phyloP scores from a whole-genome alignment of 805 yeast species.

The Peterozyma xylosa region DNA sequence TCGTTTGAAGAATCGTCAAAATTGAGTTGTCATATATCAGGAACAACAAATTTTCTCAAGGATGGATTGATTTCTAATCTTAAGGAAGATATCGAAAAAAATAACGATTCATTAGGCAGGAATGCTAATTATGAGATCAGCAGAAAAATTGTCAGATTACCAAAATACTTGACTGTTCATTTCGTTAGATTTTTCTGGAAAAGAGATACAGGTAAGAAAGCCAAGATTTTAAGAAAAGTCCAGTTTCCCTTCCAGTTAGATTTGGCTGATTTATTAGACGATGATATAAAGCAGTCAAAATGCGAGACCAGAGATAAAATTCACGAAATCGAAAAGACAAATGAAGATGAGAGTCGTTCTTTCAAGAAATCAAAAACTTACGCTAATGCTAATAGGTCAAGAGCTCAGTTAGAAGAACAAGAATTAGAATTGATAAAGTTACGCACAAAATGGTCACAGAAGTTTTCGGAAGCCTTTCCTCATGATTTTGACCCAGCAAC shows the following conservation, averaged over 20 bases:
- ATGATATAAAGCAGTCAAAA: constrained; percentile 60
- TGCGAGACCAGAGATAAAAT: constrained; percentile 69
- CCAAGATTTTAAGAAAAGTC: constrained; percentile 90
- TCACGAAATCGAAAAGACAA: constrained; percentile 67
- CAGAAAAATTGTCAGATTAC: constrained; percentile 64
- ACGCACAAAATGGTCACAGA: constrained; percentile 39
- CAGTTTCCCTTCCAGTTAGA: constrained; percentile 93
- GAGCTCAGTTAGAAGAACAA: constrained; percentile 50
- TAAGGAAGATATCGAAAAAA: constrained; percentile 71
- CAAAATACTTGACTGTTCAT: constrained; percentile 82
- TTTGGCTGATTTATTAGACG: constrained; percentile 77
- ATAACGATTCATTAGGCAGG: constrained; percentile 58
- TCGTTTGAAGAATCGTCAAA: constrained; percentile 58
- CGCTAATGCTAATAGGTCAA: constrained; percentile 25
- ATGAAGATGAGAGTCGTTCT: constrained; percentile 64
- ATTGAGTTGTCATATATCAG: constrained; percentile 82
- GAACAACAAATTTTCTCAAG: constrained; percentile 77
- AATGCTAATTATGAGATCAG: constrained; percentile 64
- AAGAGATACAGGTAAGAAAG: constrained; percentile 81
- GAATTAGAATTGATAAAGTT: constrained; percentile 39
- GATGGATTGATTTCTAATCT: constrained; percentile 76
- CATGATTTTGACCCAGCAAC: constrained; percentile 37
- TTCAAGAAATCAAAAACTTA: constrained; percentile 52
- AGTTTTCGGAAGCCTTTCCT: constrained; percentile 37
- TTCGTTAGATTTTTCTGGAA: constrained; percentile 96